Evolutionary conservation across 192 early-diverging fungal genomes (phyloP).

Genomic region (Diversispora epigaea): DNA sequence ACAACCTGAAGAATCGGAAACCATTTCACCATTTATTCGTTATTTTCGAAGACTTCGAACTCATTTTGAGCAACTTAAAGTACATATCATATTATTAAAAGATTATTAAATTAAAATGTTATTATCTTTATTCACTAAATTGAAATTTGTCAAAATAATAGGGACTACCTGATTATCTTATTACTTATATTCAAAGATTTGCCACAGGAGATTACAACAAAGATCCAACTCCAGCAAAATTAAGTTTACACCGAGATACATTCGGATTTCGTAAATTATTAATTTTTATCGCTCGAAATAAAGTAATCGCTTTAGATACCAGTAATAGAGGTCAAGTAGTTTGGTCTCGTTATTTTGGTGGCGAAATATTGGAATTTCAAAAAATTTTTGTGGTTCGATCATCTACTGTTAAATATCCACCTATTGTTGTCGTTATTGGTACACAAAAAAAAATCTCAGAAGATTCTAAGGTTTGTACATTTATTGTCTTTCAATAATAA

Average conservation of each 20-base stretch:
- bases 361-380: constrained; percentile 45
- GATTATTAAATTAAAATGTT: background rate
- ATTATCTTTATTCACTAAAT: background rate
- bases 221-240: background rate
- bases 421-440: constrained; percentile 66
- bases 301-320: constrained; percentile 82
- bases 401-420: constrained; percentile 68
- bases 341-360: constrained; percentile 66
- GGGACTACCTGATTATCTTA: constrained; percentile 10
- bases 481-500: too few species aligned
- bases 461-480: too few species aligned
- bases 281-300: constrained; percentile 72
- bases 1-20: constrained; percentile 45
- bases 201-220: constrained; percentile 6
- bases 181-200: constrained; percentile 10
- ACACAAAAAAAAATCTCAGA: constrained; percentile 36
- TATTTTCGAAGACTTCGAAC: constrained; percentile 62
- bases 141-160: background rate
- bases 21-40: constrained; percentile 54
- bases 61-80: constrained; percentile 54
- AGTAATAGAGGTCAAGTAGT: constrained; percentile 67
- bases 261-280: constrained; percentile 90
- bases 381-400: constrained; percentile 54
- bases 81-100: constrained; percentile 1
- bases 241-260: constrained; percentile 54